These are phyloP conservation scores for Tricholomella constricta DNA, from an alignment of 768 basidiomycete genomes.

Conservation along the genomic window DNA sequence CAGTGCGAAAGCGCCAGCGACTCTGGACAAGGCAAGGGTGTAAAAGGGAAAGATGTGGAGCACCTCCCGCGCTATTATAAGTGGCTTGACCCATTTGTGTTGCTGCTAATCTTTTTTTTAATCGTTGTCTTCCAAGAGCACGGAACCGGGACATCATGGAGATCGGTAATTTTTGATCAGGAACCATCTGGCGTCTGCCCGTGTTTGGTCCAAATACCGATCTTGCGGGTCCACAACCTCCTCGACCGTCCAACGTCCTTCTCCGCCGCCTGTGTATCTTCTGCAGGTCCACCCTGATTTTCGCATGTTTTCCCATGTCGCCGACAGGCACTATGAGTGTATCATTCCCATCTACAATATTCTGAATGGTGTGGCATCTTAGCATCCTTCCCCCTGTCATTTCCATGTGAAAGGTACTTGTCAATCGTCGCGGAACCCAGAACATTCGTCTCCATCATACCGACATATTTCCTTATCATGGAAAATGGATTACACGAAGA, in stretches of 20 bases:
- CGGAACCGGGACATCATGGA: neutral
- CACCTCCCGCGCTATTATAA: constrained; percentile 1
- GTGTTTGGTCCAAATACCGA: neutral
- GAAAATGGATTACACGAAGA: too few relatives aligned
- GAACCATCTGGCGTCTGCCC: constrained; percentile 5
- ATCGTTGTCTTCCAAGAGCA: neutral
- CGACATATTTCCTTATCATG: too few relatives aligned
- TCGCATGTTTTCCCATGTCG: too few relatives aligned
- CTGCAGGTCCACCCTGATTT: too few relatives aligned
- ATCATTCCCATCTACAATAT: too few relatives aligned
- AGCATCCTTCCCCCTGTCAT: too few relatives aligned
- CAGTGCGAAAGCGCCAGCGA: constrained; percentile 7
- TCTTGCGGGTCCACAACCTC: neutral
- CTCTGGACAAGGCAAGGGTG: neutral
- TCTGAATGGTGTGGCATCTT: too few relatives aligned
- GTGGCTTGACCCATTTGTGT: neutral
- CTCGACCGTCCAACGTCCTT: neutral
- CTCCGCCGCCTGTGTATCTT: too few relatives aligned
- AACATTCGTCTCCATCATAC: too few relatives aligned
- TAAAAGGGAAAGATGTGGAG: neutral
- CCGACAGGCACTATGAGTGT: too few relatives aligned
- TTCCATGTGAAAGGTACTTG: too few relatives aligned
- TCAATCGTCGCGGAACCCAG: too few relatives aligned
- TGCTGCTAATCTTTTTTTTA: constrained; percentile 7
- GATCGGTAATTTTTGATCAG: constrained; percentile 13